A percentile compares a stretch with the other conserved stretches of the same genome.
Evolutionary conservation across 257 asterid genomes (phyloP).

Genomic region (Solanum arcanum): DNA sequence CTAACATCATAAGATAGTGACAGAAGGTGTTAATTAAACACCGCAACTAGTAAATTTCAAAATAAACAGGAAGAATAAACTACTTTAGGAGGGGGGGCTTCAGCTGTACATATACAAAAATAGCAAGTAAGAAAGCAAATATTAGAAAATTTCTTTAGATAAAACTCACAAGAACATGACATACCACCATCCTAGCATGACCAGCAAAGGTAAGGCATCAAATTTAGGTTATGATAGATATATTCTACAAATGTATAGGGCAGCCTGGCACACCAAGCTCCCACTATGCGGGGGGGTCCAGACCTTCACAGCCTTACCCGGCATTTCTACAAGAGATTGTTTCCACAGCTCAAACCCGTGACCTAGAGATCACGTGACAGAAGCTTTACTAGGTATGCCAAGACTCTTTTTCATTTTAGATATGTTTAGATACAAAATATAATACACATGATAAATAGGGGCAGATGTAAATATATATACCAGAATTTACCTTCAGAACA

Average conservation of each 20-base stretch:
- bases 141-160: neutral
- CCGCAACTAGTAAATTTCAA: neutral
- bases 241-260: neutral
- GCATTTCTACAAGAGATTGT: neutral
- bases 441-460: neutral
- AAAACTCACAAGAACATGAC: neutral
- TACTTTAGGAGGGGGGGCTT: neutral
- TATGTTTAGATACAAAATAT: neutral
- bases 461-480: neutral
- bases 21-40: neutral
- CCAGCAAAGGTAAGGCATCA: neutral
- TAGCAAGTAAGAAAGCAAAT: neutral
- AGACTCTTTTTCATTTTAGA: neutral
- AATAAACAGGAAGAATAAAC: neutral
- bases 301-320: neutral
- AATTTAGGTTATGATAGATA: neutral
- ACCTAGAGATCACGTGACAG: neutral
- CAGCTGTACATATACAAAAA: neutral
- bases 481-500: neutral
- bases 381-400: neutral
- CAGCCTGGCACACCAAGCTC: neutral
- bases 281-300: neutral
- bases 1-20: slow-evolving; percentile 18
- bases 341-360: neutral
- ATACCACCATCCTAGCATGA: neutral